Conservation (phyloP, 495 filamentous ascomycete genomes). For the Annulohypoxylon stygium region DNA sequence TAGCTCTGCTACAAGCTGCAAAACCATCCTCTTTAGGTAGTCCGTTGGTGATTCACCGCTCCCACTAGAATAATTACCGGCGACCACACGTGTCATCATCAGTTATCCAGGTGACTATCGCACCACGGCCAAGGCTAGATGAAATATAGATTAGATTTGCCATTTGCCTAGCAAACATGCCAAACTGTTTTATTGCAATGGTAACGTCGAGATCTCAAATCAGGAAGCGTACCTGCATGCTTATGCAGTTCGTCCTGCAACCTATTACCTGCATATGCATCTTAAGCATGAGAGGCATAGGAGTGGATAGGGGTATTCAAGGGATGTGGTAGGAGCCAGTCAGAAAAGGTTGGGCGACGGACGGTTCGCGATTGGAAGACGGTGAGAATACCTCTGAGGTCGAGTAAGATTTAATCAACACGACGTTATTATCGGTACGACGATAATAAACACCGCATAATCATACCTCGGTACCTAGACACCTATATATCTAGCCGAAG, state of each 20-base stretch:
- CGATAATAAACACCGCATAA: no score
- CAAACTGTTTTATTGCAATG: background rate
- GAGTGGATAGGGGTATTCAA: background rate
- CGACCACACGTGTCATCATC: constrained; percentile 4
- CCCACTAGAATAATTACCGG: constrained; percentile 1
- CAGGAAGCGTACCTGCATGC: constrained; percentile 15
- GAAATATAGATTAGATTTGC: background rate
- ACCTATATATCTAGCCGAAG: no score
- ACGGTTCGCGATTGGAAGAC: background rate
- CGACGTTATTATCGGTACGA: background rate
- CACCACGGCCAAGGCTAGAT: constrained; percentile 10
- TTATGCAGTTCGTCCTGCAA: constrained; percentile 8
- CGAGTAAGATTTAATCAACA: background rate
- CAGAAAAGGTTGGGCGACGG: background rate
- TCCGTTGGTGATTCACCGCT: background rate
- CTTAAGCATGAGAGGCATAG: background rate
- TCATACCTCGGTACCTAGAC: background rate
- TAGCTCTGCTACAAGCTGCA: background rate
- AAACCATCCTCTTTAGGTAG: background rate
- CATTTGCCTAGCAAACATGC: background rate
- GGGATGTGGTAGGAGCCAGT: background rate
- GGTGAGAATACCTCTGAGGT: background rate
- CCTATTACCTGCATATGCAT: constrained; percentile 5
- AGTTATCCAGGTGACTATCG: constrained; percentile 22
- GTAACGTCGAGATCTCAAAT: background rate